These are phyloP conservation scores for Ophiostoma sp. DNA, from an alignment of 2,329 filamentous ascomycete species.

Conservation along the genomic window DNA sequence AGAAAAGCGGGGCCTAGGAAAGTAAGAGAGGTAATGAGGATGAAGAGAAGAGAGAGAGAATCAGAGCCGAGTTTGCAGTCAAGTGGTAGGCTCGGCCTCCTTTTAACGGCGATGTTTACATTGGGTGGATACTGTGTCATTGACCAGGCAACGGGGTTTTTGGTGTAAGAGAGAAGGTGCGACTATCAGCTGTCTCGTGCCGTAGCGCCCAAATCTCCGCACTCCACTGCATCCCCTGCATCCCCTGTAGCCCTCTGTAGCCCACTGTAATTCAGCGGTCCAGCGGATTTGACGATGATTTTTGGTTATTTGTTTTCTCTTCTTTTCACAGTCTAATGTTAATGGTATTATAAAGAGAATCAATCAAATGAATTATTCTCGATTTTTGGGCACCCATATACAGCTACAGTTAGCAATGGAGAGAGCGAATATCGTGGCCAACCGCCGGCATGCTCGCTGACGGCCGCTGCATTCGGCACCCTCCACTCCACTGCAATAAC, in stretches of 20 bases:
- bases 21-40: slow-evolving; percentile 25
- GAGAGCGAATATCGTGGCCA: neutral
- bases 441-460: neutral
- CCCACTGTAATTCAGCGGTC: neutral
- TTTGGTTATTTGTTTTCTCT: neutral
- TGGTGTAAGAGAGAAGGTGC: slow-evolving; percentile 6
- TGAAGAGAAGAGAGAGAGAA: slow-evolving; percentile 23
- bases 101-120: slow-evolving; percentile 30
- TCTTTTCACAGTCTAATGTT: neutral
- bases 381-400: neutral
- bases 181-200: slow-evolving; percentile 8
- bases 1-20: neutral
- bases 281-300: neutral
- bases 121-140: slow-evolving; percentile 16
- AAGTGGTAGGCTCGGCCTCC: slow-evolving; percentile 19
- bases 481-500: slow-evolving; percentile 22
- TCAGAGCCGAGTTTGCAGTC: neutral
- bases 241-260: slow-evolving; percentile 17
- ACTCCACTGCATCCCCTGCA: slow-evolving; percentile 6
- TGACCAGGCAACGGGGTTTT: slow-evolving; percentile 23
- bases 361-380: neutral
- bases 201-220: slow-evolving; percentile 2
- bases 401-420: neutral
- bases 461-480: neutral
- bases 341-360: neutral